phyloP scores from a whole-genome alignment of 2,329 filamentous ascomycete species.

The Colletotrichum noveboracense region DNA sequence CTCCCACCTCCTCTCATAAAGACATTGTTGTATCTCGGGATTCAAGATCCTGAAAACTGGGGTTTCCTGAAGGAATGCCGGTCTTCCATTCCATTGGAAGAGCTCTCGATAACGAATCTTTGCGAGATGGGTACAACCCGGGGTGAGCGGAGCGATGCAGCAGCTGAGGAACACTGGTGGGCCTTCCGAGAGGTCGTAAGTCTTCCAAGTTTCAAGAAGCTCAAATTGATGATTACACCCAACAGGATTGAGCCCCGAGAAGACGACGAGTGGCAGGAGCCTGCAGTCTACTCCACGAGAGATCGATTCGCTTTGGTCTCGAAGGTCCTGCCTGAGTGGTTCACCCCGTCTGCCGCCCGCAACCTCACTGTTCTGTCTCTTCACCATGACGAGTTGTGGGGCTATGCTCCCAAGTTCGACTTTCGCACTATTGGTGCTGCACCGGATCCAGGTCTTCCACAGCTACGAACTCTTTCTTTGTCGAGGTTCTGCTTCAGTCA shows the following conservation, averaged over 20 bases:
- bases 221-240: background rate
- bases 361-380: conserved; percentile 42
- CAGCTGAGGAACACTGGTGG: background rate
- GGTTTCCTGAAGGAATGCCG: background rate
- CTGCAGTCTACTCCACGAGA: background rate
- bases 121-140: background rate
- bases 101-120: background rate
- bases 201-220: background rate
- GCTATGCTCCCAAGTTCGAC: conserved; percentile 44
- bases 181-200: background rate
- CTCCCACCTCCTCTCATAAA: background rate
- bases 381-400: conserved; percentile 40
- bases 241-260: background rate
- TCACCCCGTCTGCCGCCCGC: conserved; percentile 14
- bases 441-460: conserved; percentile 32
- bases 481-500: conserved; percentile 47
- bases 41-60: background rate
- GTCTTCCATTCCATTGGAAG: background rate
- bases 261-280: background rate
- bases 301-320: conserved; percentile 11
- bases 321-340: conserved; percentile 27
- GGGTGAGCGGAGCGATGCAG: background rate
- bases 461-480: conserved; percentile 42
- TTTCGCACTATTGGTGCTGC: conserved; percentile 25
- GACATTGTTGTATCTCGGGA: background rate